These are phyloP conservation scores for Raphanus sativus DNA, from an alignment of 345 rosid genomes.

Conservation along the genomic window DNA sequence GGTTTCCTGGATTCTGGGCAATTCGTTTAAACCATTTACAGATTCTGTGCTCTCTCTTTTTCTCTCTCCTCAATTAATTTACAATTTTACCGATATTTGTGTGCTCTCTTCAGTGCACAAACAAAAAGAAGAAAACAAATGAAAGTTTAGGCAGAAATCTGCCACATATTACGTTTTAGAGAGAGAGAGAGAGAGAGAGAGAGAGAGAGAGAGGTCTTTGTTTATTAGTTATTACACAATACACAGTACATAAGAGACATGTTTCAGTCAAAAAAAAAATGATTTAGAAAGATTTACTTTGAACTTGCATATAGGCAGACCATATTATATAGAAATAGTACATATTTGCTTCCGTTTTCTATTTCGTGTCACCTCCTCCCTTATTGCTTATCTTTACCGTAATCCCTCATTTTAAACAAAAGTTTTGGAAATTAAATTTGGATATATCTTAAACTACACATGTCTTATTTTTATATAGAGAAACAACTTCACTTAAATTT, in stretches of 20 bases:
- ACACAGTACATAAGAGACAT: background rate
- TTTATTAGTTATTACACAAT: no score
- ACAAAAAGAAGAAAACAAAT: background rate
- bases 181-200: background rate
- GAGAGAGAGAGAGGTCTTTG: background rate
- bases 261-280: background rate
- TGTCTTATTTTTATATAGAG: background rate
- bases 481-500: background rate
- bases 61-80: slow-evolving; percentile 33
- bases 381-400: slow-evolving; percentile 27
- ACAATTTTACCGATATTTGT: background rate
- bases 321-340: no score
- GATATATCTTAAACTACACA: background rate
- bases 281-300: slow-evolving; percentile 2
- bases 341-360: background rate
- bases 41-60: slow-evolving; percentile 6
- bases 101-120: background rate
- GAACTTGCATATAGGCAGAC: background rate
- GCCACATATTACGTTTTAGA: slow-evolving; percentile 5
- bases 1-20: slow-evolving; percentile 51
- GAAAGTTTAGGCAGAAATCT: slow-evolving; percentile 13
- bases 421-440: background rate
- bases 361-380: slow-evolving; percentile 13
- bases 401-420: background rate
- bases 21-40: slow-evolving; percentile 49